Evolutionary conservation across 495 filamentous ascomycete genomes (phyloP).

Genomic region (Aspergillus cavernicola): DNA sequence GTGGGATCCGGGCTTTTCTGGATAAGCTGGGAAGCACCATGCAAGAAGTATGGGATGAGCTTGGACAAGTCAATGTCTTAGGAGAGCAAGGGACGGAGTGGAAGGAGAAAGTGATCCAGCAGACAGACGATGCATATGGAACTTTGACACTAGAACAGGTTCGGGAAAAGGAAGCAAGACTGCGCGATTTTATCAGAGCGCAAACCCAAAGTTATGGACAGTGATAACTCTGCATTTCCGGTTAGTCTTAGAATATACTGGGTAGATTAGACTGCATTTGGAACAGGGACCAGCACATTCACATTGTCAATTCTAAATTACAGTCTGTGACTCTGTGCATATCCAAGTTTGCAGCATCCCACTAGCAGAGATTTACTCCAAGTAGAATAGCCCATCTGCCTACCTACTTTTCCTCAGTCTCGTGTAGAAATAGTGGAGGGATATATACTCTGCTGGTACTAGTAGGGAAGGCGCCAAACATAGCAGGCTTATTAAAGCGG

Average conservation of each 20-base stretch:
- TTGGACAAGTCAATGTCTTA: conserved; percentile 38
- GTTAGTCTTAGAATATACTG: no score
- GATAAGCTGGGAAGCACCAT: conserved; percentile 55
- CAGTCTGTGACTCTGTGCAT: no score
- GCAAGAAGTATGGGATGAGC: conserved; percentile 50
- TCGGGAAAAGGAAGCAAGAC: conserved; percentile 27
- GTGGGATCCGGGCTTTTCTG: conserved; percentile 52
- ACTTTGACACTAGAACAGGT: conserved; percentile 16
- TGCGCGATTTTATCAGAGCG: conserved; percentile 26
- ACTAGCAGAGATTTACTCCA: no score
- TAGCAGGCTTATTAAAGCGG: conserved; percentile 2
- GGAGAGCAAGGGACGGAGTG: conserved; percentile 35
- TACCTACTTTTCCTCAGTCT: no score
- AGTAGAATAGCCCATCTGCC: no score
- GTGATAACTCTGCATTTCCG: no score
- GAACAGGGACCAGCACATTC: no score
- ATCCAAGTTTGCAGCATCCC: no score
- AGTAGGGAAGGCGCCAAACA: background rate
- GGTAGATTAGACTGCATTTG: no score
- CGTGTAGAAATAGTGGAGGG: no score
- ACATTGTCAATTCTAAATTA: no score
- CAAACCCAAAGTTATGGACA: conserved; percentile 23
- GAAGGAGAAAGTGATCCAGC: conserved; percentile 33
- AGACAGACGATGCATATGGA: conserved; percentile 38
- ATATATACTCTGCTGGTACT: no score